Evolutionary conservation across 345 rosid species (phyloP).

Genomic region (Murraya paniculata): DNA sequence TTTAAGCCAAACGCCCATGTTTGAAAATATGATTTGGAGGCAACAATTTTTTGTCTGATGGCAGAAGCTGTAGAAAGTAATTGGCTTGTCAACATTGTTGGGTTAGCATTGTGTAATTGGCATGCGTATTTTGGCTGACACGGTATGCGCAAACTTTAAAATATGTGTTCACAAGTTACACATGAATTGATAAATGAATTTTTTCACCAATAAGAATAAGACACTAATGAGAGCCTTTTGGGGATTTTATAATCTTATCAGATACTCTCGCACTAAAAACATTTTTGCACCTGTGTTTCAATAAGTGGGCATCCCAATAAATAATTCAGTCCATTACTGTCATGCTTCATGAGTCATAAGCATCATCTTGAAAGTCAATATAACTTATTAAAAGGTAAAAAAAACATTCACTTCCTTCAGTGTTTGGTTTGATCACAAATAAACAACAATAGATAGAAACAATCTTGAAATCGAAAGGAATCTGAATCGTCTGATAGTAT

Average conservation of each 20-base stretch:
- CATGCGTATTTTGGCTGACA: background rate
- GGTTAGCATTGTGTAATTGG: background rate
- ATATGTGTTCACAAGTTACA: background rate
- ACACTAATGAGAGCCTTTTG: too few relatives aligned
- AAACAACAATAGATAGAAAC: background rate
- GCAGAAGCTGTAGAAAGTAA: too few relatives aligned
- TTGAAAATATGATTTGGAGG: background rate
- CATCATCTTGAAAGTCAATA: background rate
- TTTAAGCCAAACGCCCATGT: background rate
- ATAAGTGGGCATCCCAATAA: background rate
- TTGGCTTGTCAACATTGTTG: background rate
- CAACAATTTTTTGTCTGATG: too few relatives aligned
- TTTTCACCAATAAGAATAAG: background rate
- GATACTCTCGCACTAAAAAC: background rate
- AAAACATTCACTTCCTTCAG: too few relatives aligned
- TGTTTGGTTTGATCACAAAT: background rate
- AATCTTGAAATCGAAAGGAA: background rate
- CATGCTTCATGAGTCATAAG: background rate
- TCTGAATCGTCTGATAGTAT: background rate
- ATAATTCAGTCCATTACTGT: background rate
- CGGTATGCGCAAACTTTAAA: background rate
- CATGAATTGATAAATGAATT: background rate
- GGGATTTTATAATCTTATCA: background rate
- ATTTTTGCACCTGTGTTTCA: background rate
- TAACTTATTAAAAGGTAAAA: background rate